Percentiles rank a stretch among this genome's conserved stretches.
Evolutionary conservation across 768 basidiomycete species (phyloP).

Genomic region (Tricholoma flavovirens): DNA sequence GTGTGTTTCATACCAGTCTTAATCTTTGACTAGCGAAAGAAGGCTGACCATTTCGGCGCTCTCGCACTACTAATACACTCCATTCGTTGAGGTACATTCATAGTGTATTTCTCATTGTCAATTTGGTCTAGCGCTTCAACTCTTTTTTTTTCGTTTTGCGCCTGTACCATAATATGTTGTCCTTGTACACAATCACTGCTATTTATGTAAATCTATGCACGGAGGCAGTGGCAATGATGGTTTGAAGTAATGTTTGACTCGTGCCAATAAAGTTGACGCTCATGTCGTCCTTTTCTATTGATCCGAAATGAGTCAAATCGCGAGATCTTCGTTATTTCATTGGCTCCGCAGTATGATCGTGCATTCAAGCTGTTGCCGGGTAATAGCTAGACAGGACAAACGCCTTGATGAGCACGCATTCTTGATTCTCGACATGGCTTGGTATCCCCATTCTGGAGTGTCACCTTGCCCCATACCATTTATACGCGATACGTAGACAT

Average conservation of each 20-base stretch:
- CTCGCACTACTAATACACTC: background rate
- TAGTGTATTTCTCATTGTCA: conserved; percentile 1
- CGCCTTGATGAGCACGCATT: no score
- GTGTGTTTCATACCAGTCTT: background rate
- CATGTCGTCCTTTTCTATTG: no score
- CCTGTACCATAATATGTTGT: background rate
- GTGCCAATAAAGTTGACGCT: no score
- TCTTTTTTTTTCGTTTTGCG: background rate
- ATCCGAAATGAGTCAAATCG: no score
- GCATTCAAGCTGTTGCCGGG: no score
- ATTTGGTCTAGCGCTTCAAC: background rate
- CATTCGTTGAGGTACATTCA: conserved; percentile 6
- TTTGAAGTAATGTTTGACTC: background rate
- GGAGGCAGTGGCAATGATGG: background rate
- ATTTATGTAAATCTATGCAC: background rate
- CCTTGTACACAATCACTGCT: background rate
- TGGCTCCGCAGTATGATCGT: no score
- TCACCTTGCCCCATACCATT: no score
- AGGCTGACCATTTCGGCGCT: background rate
- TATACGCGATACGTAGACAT: no score
- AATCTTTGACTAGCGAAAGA: background rate
- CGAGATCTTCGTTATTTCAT: no score
- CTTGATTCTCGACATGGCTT: no score
- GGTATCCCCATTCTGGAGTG: no score
- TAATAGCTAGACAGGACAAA: no score